phyloP scores from a whole-genome alignment of 495 filamentous ascomycete genomes.

The Podospora bellae-mahoneyi region DNA sequence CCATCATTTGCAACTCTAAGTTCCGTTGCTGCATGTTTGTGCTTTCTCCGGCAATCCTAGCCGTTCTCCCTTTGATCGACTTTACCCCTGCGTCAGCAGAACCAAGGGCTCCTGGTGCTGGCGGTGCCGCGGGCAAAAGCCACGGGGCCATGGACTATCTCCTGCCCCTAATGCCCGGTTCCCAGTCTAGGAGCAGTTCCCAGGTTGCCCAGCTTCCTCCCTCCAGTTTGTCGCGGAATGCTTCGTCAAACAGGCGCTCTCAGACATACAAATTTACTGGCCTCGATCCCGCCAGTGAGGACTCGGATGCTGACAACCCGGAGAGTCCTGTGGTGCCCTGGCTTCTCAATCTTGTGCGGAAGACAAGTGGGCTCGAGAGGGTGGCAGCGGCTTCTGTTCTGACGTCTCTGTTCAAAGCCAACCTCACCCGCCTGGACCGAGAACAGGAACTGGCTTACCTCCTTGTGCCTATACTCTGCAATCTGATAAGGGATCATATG shows the following conservation, averaged over 20 bases:
- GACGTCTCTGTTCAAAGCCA: constrained; percentile 68
- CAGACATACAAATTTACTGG: constrained; percentile 31
- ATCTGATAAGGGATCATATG: constrained; percentile 61
- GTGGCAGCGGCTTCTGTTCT: constrained; percentile 78
- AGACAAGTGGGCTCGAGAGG: constrained; percentile 58
- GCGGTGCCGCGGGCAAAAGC: constrained; percentile 25
- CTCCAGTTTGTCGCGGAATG: constrained; percentile 45
- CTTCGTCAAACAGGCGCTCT: constrained; percentile 26
- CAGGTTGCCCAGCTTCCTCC: constrained; percentile 54
- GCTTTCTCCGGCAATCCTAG: constrained; percentile 69
- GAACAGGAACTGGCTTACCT: constrained; percentile 61
- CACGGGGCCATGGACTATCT: constrained; percentile 58
- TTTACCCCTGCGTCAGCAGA: constrained; percentile 25
- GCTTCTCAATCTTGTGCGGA: constrained; percentile 69
- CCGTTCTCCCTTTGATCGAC: constrained; percentile 58
- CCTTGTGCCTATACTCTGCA: constrained; percentile 68
- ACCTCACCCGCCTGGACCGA: constrained; percentile 58
- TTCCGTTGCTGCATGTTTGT: constrained; percentile 73
- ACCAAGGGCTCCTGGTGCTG: constrained; percentile 34
- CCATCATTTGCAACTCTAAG: constrained; percentile 75
- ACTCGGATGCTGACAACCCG: constrained; percentile 53
- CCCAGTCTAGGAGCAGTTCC: constrained; percentile 18
- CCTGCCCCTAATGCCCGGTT: constrained; percentile 47
- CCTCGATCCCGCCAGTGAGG: constrained; percentile 28
- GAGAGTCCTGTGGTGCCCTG: constrained; percentile 81